Evolutionary conservation across 495 filamentous ascomycete species (phyloP).

Genomic region (Lasiosphaeria hispida): DNA sequence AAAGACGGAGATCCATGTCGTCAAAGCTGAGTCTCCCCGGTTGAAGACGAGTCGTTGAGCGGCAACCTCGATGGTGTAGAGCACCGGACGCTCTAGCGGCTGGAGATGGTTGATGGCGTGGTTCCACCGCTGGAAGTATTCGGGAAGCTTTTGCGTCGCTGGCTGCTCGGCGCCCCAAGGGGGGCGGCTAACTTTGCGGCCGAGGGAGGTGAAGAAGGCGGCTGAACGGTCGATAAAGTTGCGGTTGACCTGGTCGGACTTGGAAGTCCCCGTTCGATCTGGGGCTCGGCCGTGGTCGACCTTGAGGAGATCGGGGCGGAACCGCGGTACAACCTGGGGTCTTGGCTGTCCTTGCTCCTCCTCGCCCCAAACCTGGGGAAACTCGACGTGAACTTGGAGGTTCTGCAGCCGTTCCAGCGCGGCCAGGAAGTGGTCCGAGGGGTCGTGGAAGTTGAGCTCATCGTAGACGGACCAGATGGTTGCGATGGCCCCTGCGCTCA

Average conservation of each 20-base stretch:
- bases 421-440: background rate
- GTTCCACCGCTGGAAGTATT: conserved; percentile 12
- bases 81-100: background rate
- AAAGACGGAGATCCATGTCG: conserved; percentile 18
- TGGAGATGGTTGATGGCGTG: conserved; percentile 10
- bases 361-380: too few relatives aligned
- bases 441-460: conserved; percentile 15
- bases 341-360: too few relatives aligned
- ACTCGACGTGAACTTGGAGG: too few relatives aligned
- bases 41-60: conserved; percentile 19
- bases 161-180: too few relatives aligned
- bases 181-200: too few relatives aligned
- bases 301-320: too few relatives aligned
- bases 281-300: too few relatives aligned
- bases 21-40: conserved; percentile 14
- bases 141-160: background rate
- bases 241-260: too few relatives aligned
- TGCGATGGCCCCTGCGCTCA: conserved; percentile 9
- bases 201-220: too few relatives aligned
- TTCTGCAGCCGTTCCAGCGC: background rate
- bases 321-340: too few relatives aligned
- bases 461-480: conserved; percentile 15
- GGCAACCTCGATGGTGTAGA: conserved; percentile 15
- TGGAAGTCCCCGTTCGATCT: too few relatives aligned
- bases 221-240: too few relatives aligned